These are phyloP conservation scores for Dissoconium aciculare DNA, from an alignment of 2,329 filamentous ascomycete species.

Conservation along the genomic window DNA sequence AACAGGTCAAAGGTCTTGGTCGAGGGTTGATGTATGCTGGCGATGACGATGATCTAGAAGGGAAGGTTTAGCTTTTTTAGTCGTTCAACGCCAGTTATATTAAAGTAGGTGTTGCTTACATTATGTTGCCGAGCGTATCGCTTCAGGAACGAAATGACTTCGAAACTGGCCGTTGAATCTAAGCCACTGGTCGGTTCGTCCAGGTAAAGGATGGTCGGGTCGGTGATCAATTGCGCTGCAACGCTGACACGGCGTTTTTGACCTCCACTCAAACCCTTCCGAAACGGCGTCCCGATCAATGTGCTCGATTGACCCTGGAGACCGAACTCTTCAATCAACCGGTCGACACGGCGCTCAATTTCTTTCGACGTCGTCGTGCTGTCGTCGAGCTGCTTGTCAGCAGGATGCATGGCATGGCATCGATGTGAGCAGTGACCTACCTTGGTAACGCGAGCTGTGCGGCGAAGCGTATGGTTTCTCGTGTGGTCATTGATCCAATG, in stretches of 20 bases:
- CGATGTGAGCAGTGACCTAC: slow-evolving; percentile 37
- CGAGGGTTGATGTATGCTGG: slow-evolving; percentile 71
- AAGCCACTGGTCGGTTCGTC: slow-evolving; percentile 71
- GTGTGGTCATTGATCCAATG: slow-evolving; percentile 61
- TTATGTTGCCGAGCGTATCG: slow-evolving; percentile 48
- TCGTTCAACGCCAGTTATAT: too few species aligned
- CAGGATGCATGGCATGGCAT: too few species aligned
- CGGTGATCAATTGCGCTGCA: slow-evolving; percentile 63
- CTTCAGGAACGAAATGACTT: slow-evolving; percentile 58
- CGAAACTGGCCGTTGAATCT: slow-evolving; percentile 57
- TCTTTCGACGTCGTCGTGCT: too few species aligned
- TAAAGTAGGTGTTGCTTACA: too few species aligned
- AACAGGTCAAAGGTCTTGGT: slow-evolving; percentile 62
- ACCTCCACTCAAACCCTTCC: slow-evolving; percentile 66
- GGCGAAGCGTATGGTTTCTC: slow-evolving; percentile 62
- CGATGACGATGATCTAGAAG: slow-evolving; percentile 54
- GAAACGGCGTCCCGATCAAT: slow-evolving; percentile 62
- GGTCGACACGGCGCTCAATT: slow-evolving; percentile 48
- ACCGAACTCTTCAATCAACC: slow-evolving; percentile 54
- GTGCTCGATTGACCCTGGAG: slow-evolving; percentile 50
- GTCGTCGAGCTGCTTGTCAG: too few species aligned
- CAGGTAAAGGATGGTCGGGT: slow-evolving; percentile 61
- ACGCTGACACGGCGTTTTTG: slow-evolving; percentile 68
- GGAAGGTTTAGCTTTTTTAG: background rate
- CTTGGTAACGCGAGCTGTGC: slow-evolving; percentile 43